Evolutionary conservation across 2,329 filamentous ascomycete genomes (phyloP), one percentile per base, ranked within the genome.

Genomic region (Epicoccum nigrum): DNA sequence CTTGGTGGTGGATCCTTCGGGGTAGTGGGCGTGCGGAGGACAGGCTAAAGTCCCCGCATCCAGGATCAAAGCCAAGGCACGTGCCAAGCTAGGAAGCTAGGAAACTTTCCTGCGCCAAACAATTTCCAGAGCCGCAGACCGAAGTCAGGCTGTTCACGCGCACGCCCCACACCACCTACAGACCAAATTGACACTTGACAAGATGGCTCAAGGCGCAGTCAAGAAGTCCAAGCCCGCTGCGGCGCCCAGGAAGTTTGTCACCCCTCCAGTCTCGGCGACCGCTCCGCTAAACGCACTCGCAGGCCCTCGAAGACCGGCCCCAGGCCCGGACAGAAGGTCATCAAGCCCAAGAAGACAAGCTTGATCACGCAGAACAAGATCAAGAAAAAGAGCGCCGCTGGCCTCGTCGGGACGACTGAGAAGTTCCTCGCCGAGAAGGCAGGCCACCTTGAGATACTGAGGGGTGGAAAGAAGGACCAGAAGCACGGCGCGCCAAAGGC

Each of bases 391-490:
- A 78, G 84, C 55, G 80, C 84, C 1, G 76, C 83, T 0, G 86
- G 86, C 0, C 72, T 90, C 32, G 82, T 81, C 3, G 81, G 81
- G 0, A 79, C 84, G 74, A 90, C 87, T n/a, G 87, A 90, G 67
- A 81, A 82, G 54, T 81, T 79, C 56, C 77, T 90, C 8, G 87
- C 86, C 11, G 77, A 84, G 55, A 83, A 83, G 64, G 87, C 86
- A 4, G 87, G 87, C 12, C 87, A 90, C 78, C 65, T 90, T 65
- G 87, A 90, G 71, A 67, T 90, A 64, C 70, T 90, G 64, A 79
- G 79, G 50, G 85, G 86, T 2, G 86, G 85, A 11, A 88, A 87
- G 80, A 86, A 83, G 72, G 74, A 76, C 33, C 68, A 63, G 58
- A 64, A 62, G 40, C 60, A 60, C 21, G 58, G 55, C 20, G 56